Percentiles rank a stretch among this genome's conserved stretches.
These are phyloP conservation scores for Golubevia pallescens DNA, from an alignment of 1,284 basidiomycete species.

Conservation along the genomic window DNA sequence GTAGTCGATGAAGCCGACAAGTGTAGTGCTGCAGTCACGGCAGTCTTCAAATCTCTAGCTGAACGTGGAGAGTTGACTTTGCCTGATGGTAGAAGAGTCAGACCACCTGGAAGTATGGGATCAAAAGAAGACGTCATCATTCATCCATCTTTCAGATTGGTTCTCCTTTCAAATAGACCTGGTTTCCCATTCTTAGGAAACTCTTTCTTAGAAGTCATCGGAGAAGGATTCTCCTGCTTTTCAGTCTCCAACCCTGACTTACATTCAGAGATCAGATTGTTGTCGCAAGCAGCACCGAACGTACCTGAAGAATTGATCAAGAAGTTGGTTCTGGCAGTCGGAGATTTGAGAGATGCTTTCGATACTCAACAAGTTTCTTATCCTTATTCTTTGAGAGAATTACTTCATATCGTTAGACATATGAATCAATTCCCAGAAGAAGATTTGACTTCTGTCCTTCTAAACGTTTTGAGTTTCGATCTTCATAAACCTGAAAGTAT, in stretches of 20 bases:
- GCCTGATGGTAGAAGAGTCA: constrained; percentile 59
- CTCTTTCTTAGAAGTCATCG: constrained; percentile 61
- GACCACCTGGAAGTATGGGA: constrained; percentile 21
- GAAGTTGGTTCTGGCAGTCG: constrained; percentile 61
- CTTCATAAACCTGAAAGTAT: constrained; percentile 62
- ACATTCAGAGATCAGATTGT: constrained; percentile 56
- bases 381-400: constrained; percentile 64
- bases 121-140: constrained; percentile 39
- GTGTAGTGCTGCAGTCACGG: constrained; percentile 62
- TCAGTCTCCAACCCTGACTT: constrained; percentile 63
- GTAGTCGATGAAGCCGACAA: constrained; percentile 66
- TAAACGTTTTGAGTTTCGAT: constrained; percentile 65
- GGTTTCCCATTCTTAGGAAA: constrained; percentile 63
- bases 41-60: constrained; percentile 63
- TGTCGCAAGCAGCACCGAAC: constrained; percentile 58
- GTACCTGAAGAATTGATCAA: constrained; percentile 43
- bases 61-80: constrained; percentile 63
- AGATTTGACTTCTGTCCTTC: constrained; percentile 56
- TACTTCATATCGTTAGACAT: constrained; percentile 65
- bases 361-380: constrained; percentile 59
- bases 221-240: constrained; percentile 63
- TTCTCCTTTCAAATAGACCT: constrained; percentile 64
- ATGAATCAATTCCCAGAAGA: constrained; percentile 61
- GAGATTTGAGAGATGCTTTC: constrained; percentile 63
- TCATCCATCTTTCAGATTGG: constrained; percentile 63